Percentiles rank a stretch among this genome's conserved stretches.
Conservation (phyloP, 23 red algal species). For the Cyanidioschyzon merolae region DNA sequence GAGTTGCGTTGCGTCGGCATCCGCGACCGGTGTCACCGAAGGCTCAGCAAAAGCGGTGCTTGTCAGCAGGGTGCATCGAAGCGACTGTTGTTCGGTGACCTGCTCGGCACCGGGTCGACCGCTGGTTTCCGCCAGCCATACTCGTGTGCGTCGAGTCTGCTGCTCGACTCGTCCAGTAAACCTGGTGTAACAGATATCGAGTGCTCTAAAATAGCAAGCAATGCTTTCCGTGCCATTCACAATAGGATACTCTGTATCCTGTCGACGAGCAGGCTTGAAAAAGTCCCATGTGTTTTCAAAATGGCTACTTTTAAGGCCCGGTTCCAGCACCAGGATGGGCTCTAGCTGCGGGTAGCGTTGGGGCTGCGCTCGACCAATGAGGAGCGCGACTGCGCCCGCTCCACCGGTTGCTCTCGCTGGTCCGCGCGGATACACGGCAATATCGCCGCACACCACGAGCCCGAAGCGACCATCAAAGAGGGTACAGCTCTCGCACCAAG, state of each 20-base stretch:
- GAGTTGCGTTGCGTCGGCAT: constrained; percentile 14
- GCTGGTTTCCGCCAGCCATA: neutral
- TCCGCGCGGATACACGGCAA: constrained; percentile 75
- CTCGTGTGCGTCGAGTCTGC: constrained; percentile 1
- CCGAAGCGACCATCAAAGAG: constrained; percentile 74
- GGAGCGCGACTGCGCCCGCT: constrained; percentile 80
- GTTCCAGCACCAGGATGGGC: constrained; percentile 45
- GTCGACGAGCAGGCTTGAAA: constrained; percentile 47
- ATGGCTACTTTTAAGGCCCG: constrained; percentile 39
- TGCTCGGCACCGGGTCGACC: neutral
- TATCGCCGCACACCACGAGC: constrained; percentile 77
- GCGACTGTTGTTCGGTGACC: neutral
- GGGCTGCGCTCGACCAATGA: constrained; percentile 39
- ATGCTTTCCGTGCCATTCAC: constrained; percentile 75
- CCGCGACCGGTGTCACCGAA: neutral
- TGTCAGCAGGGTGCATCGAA: neutral
- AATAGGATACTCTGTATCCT: constrained; percentile 62
- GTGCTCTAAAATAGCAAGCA: constrained; percentile 51
- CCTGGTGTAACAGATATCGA: constrained; percentile 66
- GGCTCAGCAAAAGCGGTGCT: neutral
- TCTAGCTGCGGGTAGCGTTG: neutral
- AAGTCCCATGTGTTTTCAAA: constrained; percentile 88
- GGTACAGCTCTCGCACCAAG: constrained; percentile 57
- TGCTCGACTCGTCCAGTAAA: neutral
- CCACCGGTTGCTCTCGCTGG: constrained; percentile 77